Evolutionary conservation across 164 flowering plant species (phyloP).

Genomic region (Berberis thunbergii): DNA sequence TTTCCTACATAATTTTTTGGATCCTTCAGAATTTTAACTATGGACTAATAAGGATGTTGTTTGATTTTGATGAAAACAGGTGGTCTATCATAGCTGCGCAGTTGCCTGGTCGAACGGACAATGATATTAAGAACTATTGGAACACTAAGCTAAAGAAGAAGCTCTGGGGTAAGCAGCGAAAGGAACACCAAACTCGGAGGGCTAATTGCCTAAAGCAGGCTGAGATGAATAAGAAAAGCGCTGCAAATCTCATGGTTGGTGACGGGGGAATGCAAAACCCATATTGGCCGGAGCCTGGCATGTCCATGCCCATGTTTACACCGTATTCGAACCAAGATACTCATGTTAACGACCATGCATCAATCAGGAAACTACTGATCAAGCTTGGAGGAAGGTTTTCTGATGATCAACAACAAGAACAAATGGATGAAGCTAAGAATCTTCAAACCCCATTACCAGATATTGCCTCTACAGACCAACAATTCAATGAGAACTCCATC

Average conservation of each 20-base stretch:
- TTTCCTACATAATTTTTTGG: background rate
- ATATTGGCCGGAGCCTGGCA: slow-evolving; percentile 23
- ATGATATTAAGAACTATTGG: slow-evolving; percentile 88
- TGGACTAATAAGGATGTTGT: background rate
- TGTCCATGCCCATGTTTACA: slow-evolving; percentile 7
- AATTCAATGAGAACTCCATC: slow-evolving; percentile 10
- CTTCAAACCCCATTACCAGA: slow-evolving; percentile 15
- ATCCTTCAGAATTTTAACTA: background rate
- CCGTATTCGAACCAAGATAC: slow-evolving; percentile 14
- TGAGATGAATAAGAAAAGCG: slow-evolving; percentile 18
- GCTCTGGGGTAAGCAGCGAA: slow-evolving; percentile 56
- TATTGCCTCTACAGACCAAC: slow-evolving; percentile 16
- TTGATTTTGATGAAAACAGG: slow-evolving; percentile 20
- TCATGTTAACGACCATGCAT: slow-evolving; percentile 26
- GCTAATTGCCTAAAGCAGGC: slow-evolving; percentile 28
- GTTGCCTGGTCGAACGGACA: slow-evolving; percentile 77
- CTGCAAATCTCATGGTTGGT: slow-evolving; percentile 7
- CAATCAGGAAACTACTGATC: slow-evolving; percentile 38
- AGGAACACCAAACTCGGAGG: slow-evolving; percentile 39
- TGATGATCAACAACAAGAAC: slow-evolving; percentile 14
- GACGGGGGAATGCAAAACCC: slow-evolving; percentile 14
- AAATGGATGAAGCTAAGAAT: background rate
- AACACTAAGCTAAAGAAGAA: slow-evolving; percentile 85
- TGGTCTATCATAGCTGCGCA: slow-evolving; percentile 90
- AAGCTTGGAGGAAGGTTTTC: slow-evolving; percentile 55